Base-by-base conservation (phyloP, 139 green algal genomes). In the Picochlorum costavermella region DNA sequence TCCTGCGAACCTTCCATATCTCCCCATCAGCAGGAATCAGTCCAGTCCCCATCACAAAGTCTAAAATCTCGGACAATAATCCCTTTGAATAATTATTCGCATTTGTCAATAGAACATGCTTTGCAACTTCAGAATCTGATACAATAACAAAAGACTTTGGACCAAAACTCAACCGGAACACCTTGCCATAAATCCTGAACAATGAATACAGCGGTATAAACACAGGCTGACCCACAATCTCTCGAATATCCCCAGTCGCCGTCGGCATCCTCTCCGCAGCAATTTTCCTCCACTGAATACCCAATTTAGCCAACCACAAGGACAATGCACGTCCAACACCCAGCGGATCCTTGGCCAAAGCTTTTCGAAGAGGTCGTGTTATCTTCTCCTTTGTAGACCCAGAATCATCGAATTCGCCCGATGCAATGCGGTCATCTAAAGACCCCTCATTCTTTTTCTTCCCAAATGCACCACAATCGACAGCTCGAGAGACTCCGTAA, bases 121-220 rank as follows among this genome's bases (percentile, higher is more conserved):
- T 89, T 4, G 85, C 80, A 44, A 93, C 79, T 14, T 63, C 65
- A 2, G 87, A 78, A 65, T 98, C 91, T 0, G 84, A 95, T 50
- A 98, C 83, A 30, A 98, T 82, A 4, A 96, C 84, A 69, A 98
- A 98, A 53, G 63, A 73, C 79, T 98, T 98, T 68, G 92, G 92
- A 0, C 92, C 92, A 73, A 98, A 98, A 29, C 74, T 81, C 2
- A 98, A 83, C 5, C 81, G 71, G 83, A 98, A 98, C 36, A 97
- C 83, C 6, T 64, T 61, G 17, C 64, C 75, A 31, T 78, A 80
- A 14, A 69, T 60, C 10, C 66, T 70, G 67, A 89, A 97, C 16
- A 97, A 83, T 26, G 86, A 88, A 82, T 91, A 96, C 20, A 98
- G 81, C 23, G 89, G 86, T 5, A 96, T 74, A 64, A 98, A 98